Evolutionary conservation across 2,329 filamentous ascomycete species (phyloP), one percentile per base, ranked within the genome.

Genomic region (Cladosporium sp.): DNA sequence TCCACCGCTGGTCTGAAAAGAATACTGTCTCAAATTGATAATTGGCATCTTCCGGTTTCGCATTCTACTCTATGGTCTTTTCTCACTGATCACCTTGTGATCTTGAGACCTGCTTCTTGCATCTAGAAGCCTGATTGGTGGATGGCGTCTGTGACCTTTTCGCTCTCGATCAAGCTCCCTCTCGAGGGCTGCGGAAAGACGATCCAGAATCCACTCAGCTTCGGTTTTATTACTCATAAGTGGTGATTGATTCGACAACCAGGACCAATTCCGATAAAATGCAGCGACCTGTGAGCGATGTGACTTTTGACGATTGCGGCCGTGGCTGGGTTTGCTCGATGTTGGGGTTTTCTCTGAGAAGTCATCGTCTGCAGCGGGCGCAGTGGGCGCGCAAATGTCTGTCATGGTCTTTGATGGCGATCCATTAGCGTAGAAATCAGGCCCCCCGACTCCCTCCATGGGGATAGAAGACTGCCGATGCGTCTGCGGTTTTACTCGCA

Each of bases 181-280:
- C 46, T 79, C 75, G 35, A 91, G 70, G 54, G 71, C 77, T 48
- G 74, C 73, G 55, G 78, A 78, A 48, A 90, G 66, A 55, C 80
- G 75, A 55, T 88, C 82, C 38, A 89, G 66, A 34, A 90, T 81
- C 86, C 86, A 90, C 64, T 88, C 81, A 11, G 81, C 78, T 70
- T 90, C 86, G 52, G 80, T 79, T 62, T 82, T 78, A 44, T 77
- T 77, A 3, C 84, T 80, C 80, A 89, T 84, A 10, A 90, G 72
- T 3, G 86, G 86, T 58, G 82, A 87, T 11, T 79, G 72, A 43
- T 81, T 76, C 0, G 84, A 85, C 1, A 90, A 77, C 87, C 87
- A 91, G 33, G 84, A 87, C 86, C 86, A 89, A 56, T 75, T 68
- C 9, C 56, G 13, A 56, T 46, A 43, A 44, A 56, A 14, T 38